Conservation (phyloP, 2,329 filamentous ascomycete species). For the Fusarium stilboides region DNA sequence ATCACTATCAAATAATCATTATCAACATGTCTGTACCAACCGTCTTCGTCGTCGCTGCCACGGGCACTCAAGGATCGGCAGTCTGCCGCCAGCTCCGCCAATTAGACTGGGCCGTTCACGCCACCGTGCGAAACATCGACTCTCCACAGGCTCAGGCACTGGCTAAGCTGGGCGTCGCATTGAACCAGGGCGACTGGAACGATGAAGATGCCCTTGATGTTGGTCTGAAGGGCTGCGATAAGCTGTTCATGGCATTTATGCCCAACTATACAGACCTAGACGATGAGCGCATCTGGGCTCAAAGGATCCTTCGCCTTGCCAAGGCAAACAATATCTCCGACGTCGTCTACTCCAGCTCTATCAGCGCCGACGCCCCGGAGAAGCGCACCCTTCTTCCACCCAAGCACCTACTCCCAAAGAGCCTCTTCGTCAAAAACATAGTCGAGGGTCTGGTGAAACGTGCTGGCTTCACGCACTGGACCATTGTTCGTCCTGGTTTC, state of each 20-base stretch:
- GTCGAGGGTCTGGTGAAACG: background rate
- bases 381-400: slow-evolving; percentile 2
- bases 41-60: slow-evolving; percentile 3
- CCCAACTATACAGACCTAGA: slow-evolving; percentile 6
- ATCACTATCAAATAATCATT: background rate
- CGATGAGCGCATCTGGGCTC: slow-evolving; percentile 11
- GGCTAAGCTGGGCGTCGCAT: background rate
- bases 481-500: background rate
- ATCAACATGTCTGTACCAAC: background rate
- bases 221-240: background rate
- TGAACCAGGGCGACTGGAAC: slow-evolving; percentile 1
- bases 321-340: background rate
- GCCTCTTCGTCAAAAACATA: background rate
- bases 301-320: background rate
- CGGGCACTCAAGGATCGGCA: slow-evolving; percentile 15
- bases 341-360: slow-evolving; percentile 8
- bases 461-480: background rate
- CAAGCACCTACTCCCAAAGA: background rate
- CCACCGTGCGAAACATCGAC: slow-evolving; percentile 10
- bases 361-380: slow-evolving; percentile 9
- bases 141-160: background rate
- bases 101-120: slow-evolving; percentile 2
- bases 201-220: background rate
- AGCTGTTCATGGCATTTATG: background rate
- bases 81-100: slow-evolving; percentile 9